Evolutionary conservation across 116 monocot genomes (phyloP).

Genomic region (Iris pallida): DNA sequence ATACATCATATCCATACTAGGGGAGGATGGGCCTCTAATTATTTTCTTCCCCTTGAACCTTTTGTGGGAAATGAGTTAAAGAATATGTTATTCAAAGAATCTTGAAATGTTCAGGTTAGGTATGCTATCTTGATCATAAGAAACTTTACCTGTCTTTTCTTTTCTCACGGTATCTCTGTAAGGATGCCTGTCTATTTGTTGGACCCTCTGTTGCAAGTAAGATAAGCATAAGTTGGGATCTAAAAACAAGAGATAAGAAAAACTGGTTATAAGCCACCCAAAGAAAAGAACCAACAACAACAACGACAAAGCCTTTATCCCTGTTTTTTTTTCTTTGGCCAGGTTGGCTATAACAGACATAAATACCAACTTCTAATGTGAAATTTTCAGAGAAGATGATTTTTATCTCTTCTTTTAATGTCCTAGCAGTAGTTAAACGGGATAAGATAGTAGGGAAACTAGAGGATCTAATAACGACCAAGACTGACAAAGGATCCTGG

Average conservation of each 20-base stretch:
- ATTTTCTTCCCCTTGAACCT: slow-evolving; percentile 57
- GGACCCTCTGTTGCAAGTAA: slow-evolving; percentile 24
- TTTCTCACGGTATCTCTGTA: slow-evolving; percentile 42
- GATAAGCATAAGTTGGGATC: slow-evolving; percentile 6
- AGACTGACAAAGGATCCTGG: too few relatives aligned
- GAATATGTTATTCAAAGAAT: background rate
- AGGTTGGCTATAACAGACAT: too few relatives aligned
- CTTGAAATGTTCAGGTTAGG: background rate
- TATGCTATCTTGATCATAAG: background rate
- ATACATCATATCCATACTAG: slow-evolving; percentile 48
- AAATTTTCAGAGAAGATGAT: too few relatives aligned
- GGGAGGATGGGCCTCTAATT: slow-evolving; percentile 23
- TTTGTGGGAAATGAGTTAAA: background rate
- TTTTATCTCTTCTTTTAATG: too few relatives aligned
- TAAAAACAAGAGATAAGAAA: background rate
- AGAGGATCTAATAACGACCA: too few relatives aligned
- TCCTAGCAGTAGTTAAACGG: too few relatives aligned
- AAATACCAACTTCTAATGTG: too few relatives aligned
- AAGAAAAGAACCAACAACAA: too few relatives aligned
- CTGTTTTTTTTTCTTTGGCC: too few relatives aligned
- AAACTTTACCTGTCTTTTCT: slow-evolving; percentile 39
- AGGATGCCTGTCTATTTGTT: slow-evolving; percentile 33
- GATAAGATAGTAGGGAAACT: too few relatives aligned
- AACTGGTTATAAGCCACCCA: too few relatives aligned
- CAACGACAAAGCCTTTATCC: too few relatives aligned